A percentile compares a stretch with the other conserved stretches of the same genome.
Conservation (phyloP, 192 early-diverging fungal species). For the Linnemannia zychae region DNA sequence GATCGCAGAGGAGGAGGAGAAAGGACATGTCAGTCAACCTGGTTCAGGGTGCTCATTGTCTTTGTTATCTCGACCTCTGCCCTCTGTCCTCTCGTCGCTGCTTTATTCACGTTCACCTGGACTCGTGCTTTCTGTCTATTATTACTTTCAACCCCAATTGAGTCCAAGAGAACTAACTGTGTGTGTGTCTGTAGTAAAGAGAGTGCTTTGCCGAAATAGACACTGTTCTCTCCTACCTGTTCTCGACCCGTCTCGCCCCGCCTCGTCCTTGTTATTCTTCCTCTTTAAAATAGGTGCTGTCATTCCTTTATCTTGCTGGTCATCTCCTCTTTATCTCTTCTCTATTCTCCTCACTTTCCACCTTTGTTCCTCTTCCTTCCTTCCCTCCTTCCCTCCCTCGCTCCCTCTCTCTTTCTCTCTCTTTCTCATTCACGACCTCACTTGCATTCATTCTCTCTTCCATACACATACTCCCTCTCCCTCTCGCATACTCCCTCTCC, state of each 20-base stretch:
- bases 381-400: not conserved
- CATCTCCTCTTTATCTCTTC: not conserved
- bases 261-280: not conserved
- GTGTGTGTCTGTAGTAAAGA: too few relatives aligned
- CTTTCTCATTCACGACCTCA: not conserved
- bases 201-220: too few relatives aligned
- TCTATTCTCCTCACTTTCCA: not conserved
- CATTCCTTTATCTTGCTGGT: not conserved
- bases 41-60: too few relatives aligned
- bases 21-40: too few relatives aligned
- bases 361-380: not conserved
- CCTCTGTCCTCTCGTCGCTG: too few relatives aligned
- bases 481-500: not conserved
- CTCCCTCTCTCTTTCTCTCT: not conserved
- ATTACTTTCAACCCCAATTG: too few relatives aligned
- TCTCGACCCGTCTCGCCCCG: constrained; percentile 7
- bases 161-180: too few relatives aligned
- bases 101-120: too few relatives aligned
- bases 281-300: too few relatives aligned
- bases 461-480: not conserved
- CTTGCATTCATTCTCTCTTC: not conserved
- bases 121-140: too few relatives aligned
- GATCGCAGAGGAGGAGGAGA: too few relatives aligned
- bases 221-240: too few relatives aligned
- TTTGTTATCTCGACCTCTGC: not conserved